phyloP scores from a whole-genome alignment of 176 grass and related monocot species.

The Avena atlantica region DNA sequence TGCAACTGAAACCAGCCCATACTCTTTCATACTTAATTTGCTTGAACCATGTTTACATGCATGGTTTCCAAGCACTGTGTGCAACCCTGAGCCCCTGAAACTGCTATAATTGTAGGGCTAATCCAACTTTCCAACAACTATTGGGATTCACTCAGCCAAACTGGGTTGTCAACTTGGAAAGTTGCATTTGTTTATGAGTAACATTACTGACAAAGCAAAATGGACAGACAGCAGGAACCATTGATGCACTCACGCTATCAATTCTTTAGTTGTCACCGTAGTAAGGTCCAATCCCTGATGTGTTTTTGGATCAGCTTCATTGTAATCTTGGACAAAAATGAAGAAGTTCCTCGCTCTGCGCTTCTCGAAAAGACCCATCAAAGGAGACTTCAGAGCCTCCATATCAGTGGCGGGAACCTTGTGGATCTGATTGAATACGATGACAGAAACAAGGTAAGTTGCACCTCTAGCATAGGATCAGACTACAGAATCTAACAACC shows the following conservation, averaged over 20 bases:
- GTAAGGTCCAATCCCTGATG: conserved; percentile 91
- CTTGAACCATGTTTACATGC: conserved; percentile 26
- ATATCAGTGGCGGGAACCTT: conserved; percentile 95
- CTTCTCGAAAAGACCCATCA: conserved; percentile 97
- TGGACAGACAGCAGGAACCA: conserved; percentile 23
- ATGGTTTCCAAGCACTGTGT: conserved; percentile 21
- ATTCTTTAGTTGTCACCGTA: conserved; percentile 73
- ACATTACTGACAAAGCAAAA: neutral
- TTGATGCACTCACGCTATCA: conserved; percentile 71
- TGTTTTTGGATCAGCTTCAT: conserved; percentile 83
- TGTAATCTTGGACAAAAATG: conserved; percentile 92
- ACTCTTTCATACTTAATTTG: conserved; percentile 9
- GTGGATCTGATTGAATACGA: conserved; percentile 66
- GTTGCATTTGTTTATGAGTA: conserved; percentile 27
- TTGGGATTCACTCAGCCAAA: conserved; percentile 21
- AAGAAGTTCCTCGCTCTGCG: conserved; percentile 90
- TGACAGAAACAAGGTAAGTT: conserved; percentile 26
- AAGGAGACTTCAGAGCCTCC: conserved; percentile 89
- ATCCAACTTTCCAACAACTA: neutral
- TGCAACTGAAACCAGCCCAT: conserved; percentile 16
- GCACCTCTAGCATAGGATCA: conserved; percentile 21
- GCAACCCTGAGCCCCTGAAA: neutral
- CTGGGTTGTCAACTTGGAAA: neutral
- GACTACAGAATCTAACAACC: conserved; percentile 20
- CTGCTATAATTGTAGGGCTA: neutral